Base-by-base conservation (phyloP, 106 monocot species). In the Iris macrosiphon region DNA sequence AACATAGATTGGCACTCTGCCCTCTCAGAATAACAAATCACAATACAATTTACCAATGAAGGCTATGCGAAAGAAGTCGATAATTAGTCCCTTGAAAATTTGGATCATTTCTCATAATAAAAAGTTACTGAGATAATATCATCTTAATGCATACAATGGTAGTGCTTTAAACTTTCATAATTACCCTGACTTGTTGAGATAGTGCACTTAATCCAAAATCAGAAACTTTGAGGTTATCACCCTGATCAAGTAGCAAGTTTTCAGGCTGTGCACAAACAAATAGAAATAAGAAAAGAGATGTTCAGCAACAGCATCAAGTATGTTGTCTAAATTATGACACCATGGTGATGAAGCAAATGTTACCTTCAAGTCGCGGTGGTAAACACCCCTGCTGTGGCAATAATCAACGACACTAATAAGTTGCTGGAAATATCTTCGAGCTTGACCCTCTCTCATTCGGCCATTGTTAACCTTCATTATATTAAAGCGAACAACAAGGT, bases 161-260 rank as follows among this genome's bases (percentile, higher is more conserved):
- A 13, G n/a, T 45, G 1, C 25, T 14, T 39, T 45, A 12, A 21
- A 16, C 37, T 21, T 27, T 29, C 26, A 55, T 28, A 32, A 16
- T 78, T 85, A 92, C 92, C 79, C 82, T 75, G 60, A 86, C 79
- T 82, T 92, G 82, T 47, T 65, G 82, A 35, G 85, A 86, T 24
- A 92, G 73, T 25, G 85, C 82, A 71, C 85, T 92, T 59, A 92
- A 82, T 31, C 85, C 86, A 74, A 92, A 92, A 57, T 92, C 92
- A 68, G 92, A 92, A 44, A 92, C 82, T 70, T 92, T 92, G 32
- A 86, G 76, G 48, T 73, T 86, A 22, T 82, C 85, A 71, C 41
- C 61, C 26, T 75, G 40, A 68, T 85, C 91, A 32, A 92, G 79
- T n/a, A 92, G 76, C 51, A 92, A 70, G 69, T 92, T 92, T 60